Percentiles rank a stretch among this genome's conserved stretches.
These are phyloP conservation scores for Rhynchospora pubera DNA, from an alignment of 176 grass and related monocot genomes.

Conservation along the genomic window DNA sequence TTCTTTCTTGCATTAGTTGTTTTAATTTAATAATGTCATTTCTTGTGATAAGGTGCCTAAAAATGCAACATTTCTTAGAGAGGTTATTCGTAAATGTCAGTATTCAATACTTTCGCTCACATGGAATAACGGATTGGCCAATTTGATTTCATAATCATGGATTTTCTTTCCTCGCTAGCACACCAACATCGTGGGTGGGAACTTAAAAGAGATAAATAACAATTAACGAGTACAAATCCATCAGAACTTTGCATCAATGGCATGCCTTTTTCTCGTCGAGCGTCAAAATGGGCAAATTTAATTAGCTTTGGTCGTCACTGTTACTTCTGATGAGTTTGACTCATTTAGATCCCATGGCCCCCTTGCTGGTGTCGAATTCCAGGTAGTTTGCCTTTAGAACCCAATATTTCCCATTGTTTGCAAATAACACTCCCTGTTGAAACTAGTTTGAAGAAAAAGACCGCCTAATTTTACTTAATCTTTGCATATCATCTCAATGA, in stretches of 20 bases:
- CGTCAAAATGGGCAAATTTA: slow-evolving; percentile 97
- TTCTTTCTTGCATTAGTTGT: too few relatives aligned
- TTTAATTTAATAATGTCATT: too few relatives aligned
- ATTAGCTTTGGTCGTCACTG: slow-evolving; percentile 80
- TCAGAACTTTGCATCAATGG: slow-evolving; percentile 93
- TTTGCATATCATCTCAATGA: slow-evolving; percentile 2
- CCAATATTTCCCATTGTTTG: background rate
- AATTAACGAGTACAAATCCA: slow-evolving; percentile 84
- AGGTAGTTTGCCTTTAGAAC: slow-evolving; percentile 44
- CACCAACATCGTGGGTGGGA: too few relatives aligned
- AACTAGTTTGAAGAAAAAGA: background rate
- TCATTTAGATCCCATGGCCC: slow-evolving; percentile 51
- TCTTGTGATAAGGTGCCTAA: too few relatives aligned
- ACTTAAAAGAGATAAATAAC: too few relatives aligned
- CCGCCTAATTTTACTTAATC: background rate
- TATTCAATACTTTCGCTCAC: too few relatives aligned
- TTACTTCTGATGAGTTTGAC: slow-evolving; percentile 76
- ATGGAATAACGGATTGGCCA: too few relatives aligned
- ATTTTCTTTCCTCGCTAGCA: too few relatives aligned
- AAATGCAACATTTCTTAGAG: too few relatives aligned
- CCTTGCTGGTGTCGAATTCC: slow-evolving; percentile 92
- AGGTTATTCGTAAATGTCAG: too few relatives aligned
- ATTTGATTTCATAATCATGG: too few relatives aligned
- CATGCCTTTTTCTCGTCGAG: slow-evolving; percentile 86
- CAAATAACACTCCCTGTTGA: background rate